Base-by-base conservation (phyloP, 495 filamentous ascomycete species). In the Parmelia sp. region DNA sequence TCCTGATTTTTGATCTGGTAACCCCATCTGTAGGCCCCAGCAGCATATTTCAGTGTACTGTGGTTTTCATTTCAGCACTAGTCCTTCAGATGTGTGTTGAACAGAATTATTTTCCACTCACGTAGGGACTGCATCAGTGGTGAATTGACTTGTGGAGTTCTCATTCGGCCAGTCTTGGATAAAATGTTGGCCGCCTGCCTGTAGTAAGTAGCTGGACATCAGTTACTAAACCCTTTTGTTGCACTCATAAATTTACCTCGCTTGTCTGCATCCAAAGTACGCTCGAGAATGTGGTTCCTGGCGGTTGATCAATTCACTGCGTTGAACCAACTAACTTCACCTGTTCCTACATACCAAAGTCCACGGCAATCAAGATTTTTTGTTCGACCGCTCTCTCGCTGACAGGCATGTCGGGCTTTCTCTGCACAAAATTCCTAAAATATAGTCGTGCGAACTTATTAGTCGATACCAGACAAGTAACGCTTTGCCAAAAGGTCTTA, bases 1-100 rank as follows among this genome's bases (percentile, higher is more conserved):
- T 75, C 75, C 2, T 45, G 27, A 5, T 77, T 68, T 6, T 71
- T 72, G 60, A 83, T 78, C 40, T 76, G 71, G 66, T 79, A 82
- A 0, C 82, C 82, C 81, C 81, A 84, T 4, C 67, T 60, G 0
- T 65, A 75, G 19, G 65, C 66, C 27, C 74, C 67, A 25, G 72
- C 73, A 12, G 70, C 31, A 25, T 58, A 58, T 39, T 3, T 25
- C 35, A 40, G 14, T 12, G 21, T 58, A 14, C 57, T 58, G 19
- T 27, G 57, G n/a, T 11, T 37, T 23, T 37, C 9, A 35, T 36
- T 21, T 58, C 57, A 40, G 57, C 14, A 17, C 27, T 1, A 7
- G 12, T 39, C 25, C 1, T 23, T 27, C 19, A 25, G 1, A n/a
- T 14, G 17, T 33, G 3, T n/a, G 10, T 33, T 11, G 21, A 36